Evolutionary conservation across 2,329 filamentous ascomycete species (phyloP), one percentile per base, ranked within the genome.

Genomic region (Neospermospora avenae): DNA sequence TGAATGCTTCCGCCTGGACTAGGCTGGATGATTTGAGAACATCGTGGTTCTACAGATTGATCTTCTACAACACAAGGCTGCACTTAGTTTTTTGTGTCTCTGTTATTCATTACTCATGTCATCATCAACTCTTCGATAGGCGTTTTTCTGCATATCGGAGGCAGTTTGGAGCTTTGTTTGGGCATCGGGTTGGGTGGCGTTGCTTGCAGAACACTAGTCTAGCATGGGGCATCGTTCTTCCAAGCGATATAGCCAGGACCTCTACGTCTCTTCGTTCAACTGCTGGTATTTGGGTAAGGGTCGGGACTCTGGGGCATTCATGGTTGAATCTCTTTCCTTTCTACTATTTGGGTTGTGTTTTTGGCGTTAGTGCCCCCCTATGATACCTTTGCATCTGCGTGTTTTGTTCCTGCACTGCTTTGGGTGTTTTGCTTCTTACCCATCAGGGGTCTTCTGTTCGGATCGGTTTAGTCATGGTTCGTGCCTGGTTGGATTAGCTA

Each of bases 71-170:
- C n/a, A 44, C 45, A 35, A 48, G 28, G 22, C 54, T 37, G 25
- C 16, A 13, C 56, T 58, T 59, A n/a, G 22, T 59, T 59, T 56
- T 62, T 42, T 59, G 58, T 58, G 63, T 63, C 48, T 60, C 34
- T 66, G 58, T 63, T 64, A 54, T 57, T 60, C 58, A 57, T 51
- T 65, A 61, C 49, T 62, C 55, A 60, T 65, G 60, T 61, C 61
- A 61, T 55, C 59, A 68, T 68, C 66, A 68, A 63, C 67, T 68
- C 60, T 67, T 31, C 28, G 28, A 61, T 60, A 59, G 58, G 67
- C n/a, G 65, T 65, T 71, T 72, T 69, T 71, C 70, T 70, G 69
- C 68, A 70, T 71, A 69, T 6, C 59, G 65, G 65, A 66, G 65
- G 67, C 68, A 64, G 65, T 70, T 66, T 39, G 65, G 65, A 62